Percentiles rank a stretch among this genome's conserved stretches.
These are phyloP conservation scores for Trichomonas tenax DNA, from an alignment of 208 protist genomes.

Conservation along the genomic window DNA sequence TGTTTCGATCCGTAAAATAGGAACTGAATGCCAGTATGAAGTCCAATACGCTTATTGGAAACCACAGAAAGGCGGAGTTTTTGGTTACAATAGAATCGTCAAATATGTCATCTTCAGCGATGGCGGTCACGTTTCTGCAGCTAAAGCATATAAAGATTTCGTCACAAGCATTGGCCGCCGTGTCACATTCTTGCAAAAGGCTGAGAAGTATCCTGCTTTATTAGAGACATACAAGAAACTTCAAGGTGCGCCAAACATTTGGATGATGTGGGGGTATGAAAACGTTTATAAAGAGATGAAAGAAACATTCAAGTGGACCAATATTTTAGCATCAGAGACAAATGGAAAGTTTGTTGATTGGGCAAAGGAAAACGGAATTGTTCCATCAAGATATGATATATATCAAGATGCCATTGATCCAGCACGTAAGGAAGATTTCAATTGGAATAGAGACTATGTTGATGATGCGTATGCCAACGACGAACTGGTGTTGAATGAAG, in stretches of 20 bases:
- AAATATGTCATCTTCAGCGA: neutral
- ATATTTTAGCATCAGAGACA: neutral
- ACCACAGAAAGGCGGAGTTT: neutral
- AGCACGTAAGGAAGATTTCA: neutral
- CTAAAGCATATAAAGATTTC: neutral
- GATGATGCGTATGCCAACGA: neutral
- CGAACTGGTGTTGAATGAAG: neutral
- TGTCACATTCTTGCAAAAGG: neutral
- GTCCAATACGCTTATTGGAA: neutral
- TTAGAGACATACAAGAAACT: neutral
- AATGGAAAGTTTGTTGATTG: neutral
- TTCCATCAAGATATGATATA: neutral
- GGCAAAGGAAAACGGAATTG: neutral
- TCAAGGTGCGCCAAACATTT: neutral
- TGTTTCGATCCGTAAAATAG: neutral
- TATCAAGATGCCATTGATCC: slow-evolving; percentile 15
- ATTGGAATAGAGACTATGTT: neutral
- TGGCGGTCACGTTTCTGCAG: neutral
- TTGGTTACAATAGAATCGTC: neutral
- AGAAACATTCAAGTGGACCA: neutral
- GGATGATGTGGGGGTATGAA: neutral
- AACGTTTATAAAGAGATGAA: too few relatives aligned
- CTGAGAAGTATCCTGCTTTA: neutral
- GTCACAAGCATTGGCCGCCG: too few relatives aligned
- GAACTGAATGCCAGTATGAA: neutral